phyloP scores from a whole-genome alignment of 805 yeast species.

The Schwanniomyces sp. region DNA sequence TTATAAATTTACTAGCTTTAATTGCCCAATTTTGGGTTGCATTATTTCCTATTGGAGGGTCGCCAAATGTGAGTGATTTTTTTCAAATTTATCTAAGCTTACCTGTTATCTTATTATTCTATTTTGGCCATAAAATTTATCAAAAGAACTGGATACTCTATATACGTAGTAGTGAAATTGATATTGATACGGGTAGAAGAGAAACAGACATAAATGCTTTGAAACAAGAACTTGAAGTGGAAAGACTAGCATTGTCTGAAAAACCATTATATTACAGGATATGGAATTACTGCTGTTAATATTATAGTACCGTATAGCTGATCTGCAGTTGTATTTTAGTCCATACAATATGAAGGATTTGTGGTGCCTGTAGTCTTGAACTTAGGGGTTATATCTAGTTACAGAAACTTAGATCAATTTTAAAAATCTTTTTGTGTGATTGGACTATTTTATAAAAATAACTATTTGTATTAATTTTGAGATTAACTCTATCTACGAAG shows the following conservation, averaged over 20 bases:
- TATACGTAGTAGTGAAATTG: conserved; percentile 34
- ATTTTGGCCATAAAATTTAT: conserved; percentile 40
- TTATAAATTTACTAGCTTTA: conserved; percentile 49
- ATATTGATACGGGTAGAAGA: conserved; percentile 44
- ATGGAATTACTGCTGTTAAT: conserved; percentile 2
- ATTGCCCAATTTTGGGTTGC: conserved; percentile 64
- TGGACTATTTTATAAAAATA: too few species aligned
- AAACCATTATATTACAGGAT: conserved; percentile 4
- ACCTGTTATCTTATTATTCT: conserved; percentile 28
- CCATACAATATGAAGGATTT: too few species aligned
- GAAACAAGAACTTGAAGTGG: conserved; percentile 43
- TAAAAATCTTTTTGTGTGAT: too few species aligned
- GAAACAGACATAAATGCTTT: conserved; percentile 34
- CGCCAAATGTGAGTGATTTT: conserved; percentile 25
- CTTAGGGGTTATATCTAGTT: too few species aligned
- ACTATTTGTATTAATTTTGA: too few species aligned
- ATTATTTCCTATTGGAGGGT: conserved; percentile 42
- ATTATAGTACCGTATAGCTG: too few species aligned
- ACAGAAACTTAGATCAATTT: too few species aligned
- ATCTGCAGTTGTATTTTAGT: too few species aligned
- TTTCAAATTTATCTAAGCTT: conserved; percentile 38
- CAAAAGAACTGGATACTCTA: conserved; percentile 24
- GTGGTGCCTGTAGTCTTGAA: too few species aligned
- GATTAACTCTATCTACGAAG: too few species aligned
- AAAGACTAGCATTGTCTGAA: conserved; percentile 14